Base-by-base conservation (phyloP, 805 yeast genomes). In the Yarrowia porcina region DNA sequence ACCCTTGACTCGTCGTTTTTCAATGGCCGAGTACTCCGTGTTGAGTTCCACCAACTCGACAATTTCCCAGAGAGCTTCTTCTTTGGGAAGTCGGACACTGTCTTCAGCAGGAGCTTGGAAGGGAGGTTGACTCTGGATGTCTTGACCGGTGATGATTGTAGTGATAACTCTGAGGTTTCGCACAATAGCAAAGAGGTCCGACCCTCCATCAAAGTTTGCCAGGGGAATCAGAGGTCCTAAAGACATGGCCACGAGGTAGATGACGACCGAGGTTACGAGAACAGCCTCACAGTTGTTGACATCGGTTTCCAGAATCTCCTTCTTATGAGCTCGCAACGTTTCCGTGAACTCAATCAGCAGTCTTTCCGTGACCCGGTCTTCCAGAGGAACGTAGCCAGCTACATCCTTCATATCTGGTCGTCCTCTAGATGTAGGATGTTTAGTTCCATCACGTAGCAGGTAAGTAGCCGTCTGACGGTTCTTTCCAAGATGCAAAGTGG, bases 51-150 rank as follows among this genome's bases (percentile, higher is more conserved):
- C 45, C 35, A 36, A 13, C 9, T 27, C 60, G 18, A 52, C 45
- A 10, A 52, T 52, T 4, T 52, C 60, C 60, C 60, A 52, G 35
- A 52, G 44, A 4, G 42, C 21, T 17, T 52, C 60, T 20, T 52
- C 60, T 7, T 25, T 35, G 17, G 60, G 60, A 17, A 52, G 35
- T 13, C 42, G 13, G 13, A 36, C 11, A 25, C 45, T 10, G 18
- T 17, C 60, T 18, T 36, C 27, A 2, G 33, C 20, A 1, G 60
- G 60, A 15, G 39, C 39, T 21, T 45, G 27, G 25, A 45, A 45
- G 12, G 52, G 30, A 15, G 39, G 56, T 4, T 21, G 18, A 27
- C 10, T 6, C 10, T 20, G 27, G n/a, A n/a, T 25, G 12, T 49
- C 56, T 4, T 33, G 39, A 4, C 56, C 56, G 2, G 56, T 21